These are phyloP conservation scores for Podosphaera xanthii DNA, from an alignment of 2,329 filamentous ascomycete species.

Conservation along the genomic window DNA sequence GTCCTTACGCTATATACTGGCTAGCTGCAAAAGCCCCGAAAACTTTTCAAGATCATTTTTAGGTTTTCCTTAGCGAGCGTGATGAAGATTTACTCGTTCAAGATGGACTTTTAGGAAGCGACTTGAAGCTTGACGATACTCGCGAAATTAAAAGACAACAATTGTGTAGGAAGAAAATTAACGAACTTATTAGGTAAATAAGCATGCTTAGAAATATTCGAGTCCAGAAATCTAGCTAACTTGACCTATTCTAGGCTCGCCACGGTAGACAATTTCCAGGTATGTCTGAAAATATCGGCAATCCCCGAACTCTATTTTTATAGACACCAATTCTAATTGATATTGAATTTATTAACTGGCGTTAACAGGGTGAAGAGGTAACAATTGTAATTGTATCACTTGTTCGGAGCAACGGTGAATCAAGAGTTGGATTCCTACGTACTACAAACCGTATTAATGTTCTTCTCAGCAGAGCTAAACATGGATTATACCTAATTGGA, in stretches of 20 bases:
- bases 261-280: constrained; percentile 53
- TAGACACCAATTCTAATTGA: neutral
- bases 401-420: constrained; percentile 40
- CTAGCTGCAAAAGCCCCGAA: constrained; percentile 22
- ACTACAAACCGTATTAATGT: constrained; percentile 49
- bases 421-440: constrained; percentile 39
- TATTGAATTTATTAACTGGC: constrained; percentile 28
- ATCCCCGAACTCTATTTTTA: neutral
- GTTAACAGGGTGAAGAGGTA: constrained; percentile 35
- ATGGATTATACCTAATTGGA: constrained; percentile 48
- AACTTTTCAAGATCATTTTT: constrained; percentile 5
- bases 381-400: constrained; percentile 48
- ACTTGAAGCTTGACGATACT: neutral
- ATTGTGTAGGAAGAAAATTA: neutral
- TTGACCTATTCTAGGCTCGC: constrained; percentile 18
- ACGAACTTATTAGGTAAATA: neutral
- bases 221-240: constrained; percentile 3
- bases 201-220: neutral
- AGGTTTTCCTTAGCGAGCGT: neutral
- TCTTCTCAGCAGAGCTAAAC: constrained; percentile 36
- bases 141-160: neutral
- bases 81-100: neutral
- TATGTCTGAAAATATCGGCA: neutral
- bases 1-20: constrained; percentile 45
- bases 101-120: neutral